A percentile compares a stretch with the other conserved stretches of the same genome.
phyloP scores from a whole-genome alignment of 2,329 filamentous ascomycete genomes.

The Fusarium sp. region DNA sequence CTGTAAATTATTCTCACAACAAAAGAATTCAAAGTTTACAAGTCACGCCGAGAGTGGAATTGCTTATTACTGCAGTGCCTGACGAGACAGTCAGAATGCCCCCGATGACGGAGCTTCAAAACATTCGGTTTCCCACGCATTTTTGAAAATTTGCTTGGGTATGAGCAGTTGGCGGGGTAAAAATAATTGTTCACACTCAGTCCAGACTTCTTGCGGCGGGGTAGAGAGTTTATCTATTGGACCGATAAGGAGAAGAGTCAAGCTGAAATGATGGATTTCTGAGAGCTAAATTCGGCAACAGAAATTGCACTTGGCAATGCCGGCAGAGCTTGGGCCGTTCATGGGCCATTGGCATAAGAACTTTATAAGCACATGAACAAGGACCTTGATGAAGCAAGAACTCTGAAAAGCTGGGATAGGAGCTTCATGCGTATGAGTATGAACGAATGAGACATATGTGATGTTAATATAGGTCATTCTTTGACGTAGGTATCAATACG shows the following conservation, averaged over 20 bases:
- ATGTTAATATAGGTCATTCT: background rate
- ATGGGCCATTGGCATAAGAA: constrained; percentile 12
- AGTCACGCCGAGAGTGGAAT: constrained; percentile 23
- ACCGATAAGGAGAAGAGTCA: constrained; percentile 3
- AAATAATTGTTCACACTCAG: constrained; percentile 8
- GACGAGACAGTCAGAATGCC: constrained; percentile 8
- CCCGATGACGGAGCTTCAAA: constrained; percentile 44
- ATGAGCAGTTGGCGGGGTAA: constrained; percentile 38
- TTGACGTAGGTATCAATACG: constrained; percentile 26
- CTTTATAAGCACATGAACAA: background rate
- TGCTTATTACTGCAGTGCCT: constrained; percentile 24
- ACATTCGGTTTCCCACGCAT: constrained; percentile 15
- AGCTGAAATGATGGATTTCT: background rate
- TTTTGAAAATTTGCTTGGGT: constrained; percentile 27
- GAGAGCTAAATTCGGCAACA: constrained; percentile 23
- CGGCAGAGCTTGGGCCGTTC: background rate
- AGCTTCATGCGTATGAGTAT: constrained; percentile 14
- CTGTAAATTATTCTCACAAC: background rate
- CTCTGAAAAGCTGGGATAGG: too few relatives aligned
- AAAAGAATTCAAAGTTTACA: constrained; percentile 16
- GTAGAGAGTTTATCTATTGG: constrained; percentile 29
- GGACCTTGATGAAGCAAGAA: background rate
- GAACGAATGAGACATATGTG: too few relatives aligned
- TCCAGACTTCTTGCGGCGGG: constrained; percentile 24
- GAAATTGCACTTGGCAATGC: background rate